These are phyloP conservation scores for Hypoxylon crocopeplum DNA, from an alignment of 495 filamentous ascomycete species.

Conservation along the genomic window DNA sequence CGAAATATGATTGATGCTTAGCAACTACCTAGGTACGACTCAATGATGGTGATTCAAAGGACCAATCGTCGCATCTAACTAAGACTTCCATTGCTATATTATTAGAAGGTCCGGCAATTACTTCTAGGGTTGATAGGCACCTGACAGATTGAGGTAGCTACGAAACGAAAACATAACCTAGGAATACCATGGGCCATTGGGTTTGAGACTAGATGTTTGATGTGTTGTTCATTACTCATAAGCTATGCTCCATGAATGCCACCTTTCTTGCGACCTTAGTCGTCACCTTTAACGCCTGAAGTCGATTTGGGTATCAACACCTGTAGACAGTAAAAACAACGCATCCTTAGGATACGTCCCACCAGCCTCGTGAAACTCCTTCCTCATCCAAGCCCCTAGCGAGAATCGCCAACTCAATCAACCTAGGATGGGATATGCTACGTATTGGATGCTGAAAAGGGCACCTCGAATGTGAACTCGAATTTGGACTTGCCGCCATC, in stretches of 20 bases:
- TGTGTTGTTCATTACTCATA: slow-evolving; percentile 15
- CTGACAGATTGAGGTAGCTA: no score
- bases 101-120: no score
- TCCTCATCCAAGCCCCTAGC: background rate
- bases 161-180: no score
- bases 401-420: background rate
- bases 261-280: background rate
- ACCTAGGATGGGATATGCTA: background rate
- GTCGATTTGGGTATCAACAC: slow-evolving; percentile 33
- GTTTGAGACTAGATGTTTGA: background rate
- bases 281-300: slow-evolving; percentile 29
- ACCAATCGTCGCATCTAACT: no score
- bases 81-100: no score
- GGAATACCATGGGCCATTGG: no score
- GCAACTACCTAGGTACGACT: no score
- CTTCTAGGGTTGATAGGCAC: no score
- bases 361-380: background rate
- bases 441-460: background rate
- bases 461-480: slow-evolving; percentile 29
- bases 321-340: slow-evolving; percentile 15
- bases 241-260: slow-evolving; percentile 13
- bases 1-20: no score
- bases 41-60: no score
- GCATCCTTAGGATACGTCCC: slow-evolving; percentile 1
- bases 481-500: slow-evolving; percentile 34